Evolutionary conservation across 768 basidiomycete genomes (phyloP), one percentile per base, ranked within the genome.

Genomic region (Psilocybe subaeruginosa): DNA sequence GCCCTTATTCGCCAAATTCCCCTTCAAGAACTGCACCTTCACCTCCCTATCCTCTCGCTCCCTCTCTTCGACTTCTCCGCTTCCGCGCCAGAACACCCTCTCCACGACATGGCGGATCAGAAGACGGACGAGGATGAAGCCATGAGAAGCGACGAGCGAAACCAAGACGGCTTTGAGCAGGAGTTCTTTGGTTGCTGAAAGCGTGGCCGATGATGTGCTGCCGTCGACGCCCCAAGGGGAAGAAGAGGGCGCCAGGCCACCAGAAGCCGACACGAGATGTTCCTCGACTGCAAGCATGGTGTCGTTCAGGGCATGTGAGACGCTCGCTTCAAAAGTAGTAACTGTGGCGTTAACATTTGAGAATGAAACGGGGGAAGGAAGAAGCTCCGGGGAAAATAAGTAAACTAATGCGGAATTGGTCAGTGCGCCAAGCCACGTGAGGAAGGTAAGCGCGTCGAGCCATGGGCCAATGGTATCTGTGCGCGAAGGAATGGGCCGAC

Each of bases 381-480:
- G 61, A 11, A 66, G 58, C 30, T 64, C 56, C 3, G 67, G 67
- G 16, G 67, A 68, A 50, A 68, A 68, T 3, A 68, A 56, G 54
- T 64, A 68, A 4, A 97, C 90, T 56, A 99, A 85, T 6, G 95
- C 90, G 0, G 93, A 83, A 74, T 96, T 97, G 30, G 90, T 93
- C 31, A 98, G 78, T 0, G 95, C 89, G 3, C 89, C 88, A 54
- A 97, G 78, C 95, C 95, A 99, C 11, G 93, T 85, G 71, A 99
- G 82, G 79, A 93, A 90, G 5, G 89, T 86, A 61, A 99, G 80
- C 11, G 89, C 86, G 54, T 96, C 89, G 46, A 98, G 85, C 97
- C 97, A 99, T 0, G 95, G 92, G 0, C 97, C 97, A 61, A 99
- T 94, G 9, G 91, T 90, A 67, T 96, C 95, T 2, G 91, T 90